Conservation (phyloP, 371 early-diverging fungal genomes). For the Mucor lusitanicus region DNA sequence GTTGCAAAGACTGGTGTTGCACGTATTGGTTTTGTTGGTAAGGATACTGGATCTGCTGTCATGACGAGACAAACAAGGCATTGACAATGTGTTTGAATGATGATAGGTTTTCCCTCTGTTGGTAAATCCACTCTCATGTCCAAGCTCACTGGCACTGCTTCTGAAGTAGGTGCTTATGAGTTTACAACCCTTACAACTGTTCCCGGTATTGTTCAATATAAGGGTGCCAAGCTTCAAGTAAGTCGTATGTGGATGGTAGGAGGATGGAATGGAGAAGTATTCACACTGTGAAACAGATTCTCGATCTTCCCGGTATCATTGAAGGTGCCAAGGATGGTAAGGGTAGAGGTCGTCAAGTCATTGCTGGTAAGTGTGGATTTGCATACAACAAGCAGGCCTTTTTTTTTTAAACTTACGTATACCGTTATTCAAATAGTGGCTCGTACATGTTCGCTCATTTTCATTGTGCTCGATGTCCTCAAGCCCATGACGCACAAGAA, state of each 20-base stretch:
- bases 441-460: conserved; percentile 92
- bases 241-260: background rate
- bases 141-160: conserved; percentile 96
- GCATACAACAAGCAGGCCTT: background rate
- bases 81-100: background rate
- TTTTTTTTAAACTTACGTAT: too few species aligned
- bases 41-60: background rate
- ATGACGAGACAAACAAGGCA: background rate
- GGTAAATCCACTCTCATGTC: conserved; percentile 98
- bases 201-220: conserved; percentile 95
- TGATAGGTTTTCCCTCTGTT: conserved; percentile 95
- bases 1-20: conserved; percentile 98
- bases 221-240: conserved; percentile 95
- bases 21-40: conserved; percentile 90
- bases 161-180: conserved; percentile 97
- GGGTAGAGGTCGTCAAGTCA: conserved; percentile 97
- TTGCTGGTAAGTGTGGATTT: conserved; percentile 57
- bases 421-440: too few species aligned
- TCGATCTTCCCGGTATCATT: conserved; percentile 94
- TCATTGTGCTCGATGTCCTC: conserved; percentile 95
- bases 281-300: conserved; percentile 29
- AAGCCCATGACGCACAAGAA: conserved; percentile 94
- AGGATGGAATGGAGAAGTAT: background rate
- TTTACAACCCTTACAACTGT: conserved; percentile 99
- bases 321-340: conserved; percentile 99